A percentile compares a stretch with the other conserved stretches of the same genome.
Conservation (phyloP, 768 basidiomycete genomes). For the Cubamyces lactineus region DNA sequence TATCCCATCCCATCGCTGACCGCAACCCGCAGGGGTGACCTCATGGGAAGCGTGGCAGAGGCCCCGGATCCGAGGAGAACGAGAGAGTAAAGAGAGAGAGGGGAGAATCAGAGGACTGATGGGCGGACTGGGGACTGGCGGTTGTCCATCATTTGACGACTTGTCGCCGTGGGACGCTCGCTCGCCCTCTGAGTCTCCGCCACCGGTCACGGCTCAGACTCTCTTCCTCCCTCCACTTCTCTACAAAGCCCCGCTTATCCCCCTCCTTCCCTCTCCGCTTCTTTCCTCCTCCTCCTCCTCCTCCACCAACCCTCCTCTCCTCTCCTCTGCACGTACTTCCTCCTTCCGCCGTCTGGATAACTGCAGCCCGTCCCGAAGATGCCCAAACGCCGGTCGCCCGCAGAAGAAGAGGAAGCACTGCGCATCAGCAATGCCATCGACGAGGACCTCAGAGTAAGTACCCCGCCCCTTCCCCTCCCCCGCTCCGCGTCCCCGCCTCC, state of each 20-base stretch:
- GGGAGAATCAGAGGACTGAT: neutral
- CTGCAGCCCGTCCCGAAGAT: neutral
- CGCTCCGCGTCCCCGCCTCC: neutral
- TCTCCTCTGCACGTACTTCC: neutral
- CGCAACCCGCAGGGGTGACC: too few relatives aligned
- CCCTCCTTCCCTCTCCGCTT: neutral
- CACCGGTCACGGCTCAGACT: neutral
- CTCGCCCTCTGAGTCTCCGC: neutral
- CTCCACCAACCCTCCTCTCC: neutral
- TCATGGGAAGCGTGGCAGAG: too few relatives aligned
- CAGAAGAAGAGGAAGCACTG: slow-evolving; percentile 26
- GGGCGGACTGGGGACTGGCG: neutral
- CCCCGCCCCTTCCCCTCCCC: neutral
- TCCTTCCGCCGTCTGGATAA: neutral
- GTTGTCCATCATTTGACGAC: slow-evolving; percentile 14
- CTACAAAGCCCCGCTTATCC: slow-evolving; percentile 2
- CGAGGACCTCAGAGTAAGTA: slow-evolving; percentile 29
- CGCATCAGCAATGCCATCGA: slow-evolving; percentile 30
- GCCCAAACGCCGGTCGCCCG: slow-evolving; percentile 20
- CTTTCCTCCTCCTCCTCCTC: neutral
- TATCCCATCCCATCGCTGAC: too few relatives aligned
- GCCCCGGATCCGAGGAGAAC: neutral
- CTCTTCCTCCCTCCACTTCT: neutral
- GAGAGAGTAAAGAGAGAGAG: neutral
- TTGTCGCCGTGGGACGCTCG: slow-evolving; percentile 16